These are phyloP conservation scores for Desmodesmus armatus DNA, from an alignment of 139 green algal genomes.

Conservation along the genomic window DNA sequence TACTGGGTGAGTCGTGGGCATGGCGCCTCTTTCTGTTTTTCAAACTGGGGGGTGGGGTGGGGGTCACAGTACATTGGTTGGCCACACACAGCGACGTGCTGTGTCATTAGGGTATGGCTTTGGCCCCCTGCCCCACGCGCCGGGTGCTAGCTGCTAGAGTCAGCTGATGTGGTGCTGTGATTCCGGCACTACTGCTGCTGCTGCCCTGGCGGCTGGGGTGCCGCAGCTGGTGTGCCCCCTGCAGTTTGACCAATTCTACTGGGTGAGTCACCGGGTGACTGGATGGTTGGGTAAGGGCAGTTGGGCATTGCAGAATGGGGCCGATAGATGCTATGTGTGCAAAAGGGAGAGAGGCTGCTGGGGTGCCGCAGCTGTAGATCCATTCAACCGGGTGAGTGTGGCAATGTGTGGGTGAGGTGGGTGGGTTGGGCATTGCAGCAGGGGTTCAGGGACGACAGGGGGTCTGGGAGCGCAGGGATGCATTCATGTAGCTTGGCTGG, in stretches of 20 bases:
- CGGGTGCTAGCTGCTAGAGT: constrained; percentile 53
- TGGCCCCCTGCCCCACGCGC: not conserved
- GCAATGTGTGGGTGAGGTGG: not conserved
- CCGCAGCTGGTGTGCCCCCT: constrained; percentile 68
- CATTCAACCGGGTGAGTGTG: not conserved
- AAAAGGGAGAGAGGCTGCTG: not conserved
- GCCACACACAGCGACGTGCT: not conserved
- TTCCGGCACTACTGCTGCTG: constrained; percentile 47
- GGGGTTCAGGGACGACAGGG: no score
- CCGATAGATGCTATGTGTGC: not conserved
- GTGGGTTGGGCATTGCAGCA: not conserved
- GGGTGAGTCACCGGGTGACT: no score
- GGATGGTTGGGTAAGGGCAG: no score
- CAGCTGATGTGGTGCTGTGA: constrained; percentile 57
- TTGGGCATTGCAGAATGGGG: not conserved
- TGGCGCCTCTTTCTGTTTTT: no score
- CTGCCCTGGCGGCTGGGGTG: constrained; percentile 33
- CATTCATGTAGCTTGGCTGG: not conserved
- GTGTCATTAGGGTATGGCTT: not conserved
- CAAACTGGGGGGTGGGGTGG: no score
- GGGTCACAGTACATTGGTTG: no score
- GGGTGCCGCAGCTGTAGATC: not conserved
- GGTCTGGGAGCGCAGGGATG: not conserved
- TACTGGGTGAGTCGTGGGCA: constrained; percentile 56
- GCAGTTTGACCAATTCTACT: constrained; percentile 78